These are phyloP conservation scores for Gamarada debralockiae DNA, from an alignment of 495 filamentous ascomycete species.

Conservation along the genomic window DNA sequence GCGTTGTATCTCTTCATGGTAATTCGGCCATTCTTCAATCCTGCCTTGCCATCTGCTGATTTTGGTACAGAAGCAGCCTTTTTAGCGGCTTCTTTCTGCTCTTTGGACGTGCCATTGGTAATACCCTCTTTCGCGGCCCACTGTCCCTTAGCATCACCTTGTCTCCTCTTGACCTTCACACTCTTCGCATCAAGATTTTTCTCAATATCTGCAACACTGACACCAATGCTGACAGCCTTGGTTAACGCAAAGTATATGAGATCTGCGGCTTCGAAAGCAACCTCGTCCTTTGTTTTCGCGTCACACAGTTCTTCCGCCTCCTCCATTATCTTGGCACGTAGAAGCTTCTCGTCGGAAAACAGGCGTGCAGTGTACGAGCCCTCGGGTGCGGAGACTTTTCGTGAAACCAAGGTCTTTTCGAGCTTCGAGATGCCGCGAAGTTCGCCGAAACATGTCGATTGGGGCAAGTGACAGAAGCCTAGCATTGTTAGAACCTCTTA, in stretches of 20 bases:
- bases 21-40: slow-evolving; percentile 59
- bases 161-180: slow-evolving; percentile 85
- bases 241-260: slow-evolving; percentile 93
- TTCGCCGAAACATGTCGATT: slow-evolving; percentile 85
- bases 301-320: slow-evolving; percentile 93
- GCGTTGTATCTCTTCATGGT: slow-evolving; percentile 77
- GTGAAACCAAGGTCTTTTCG: slow-evolving; percentile 74
- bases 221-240: slow-evolving; percentile 78
- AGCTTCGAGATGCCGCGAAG: slow-evolving; percentile 77
- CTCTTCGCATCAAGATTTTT: slow-evolving; percentile 90
- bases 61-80: slow-evolving; percentile 37
- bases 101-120: slow-evolving; percentile 24
- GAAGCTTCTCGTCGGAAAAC: slow-evolving; percentile 84
- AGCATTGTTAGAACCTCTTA: slow-evolving; percentile 24
- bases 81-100: slow-evolving; percentile 35
- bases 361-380: slow-evolving; percentile 92
- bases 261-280: slow-evolving; percentile 93
- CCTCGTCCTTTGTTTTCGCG: slow-evolving; percentile 72
- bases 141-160: slow-evolving; percentile 87
- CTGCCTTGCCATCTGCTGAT: slow-evolving; percentile 36
- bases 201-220: slow-evolving; percentile 83
- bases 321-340: slow-evolving; percentile 96
- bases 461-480: slow-evolving; percentile 95
- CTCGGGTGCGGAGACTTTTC: slow-evolving; percentile 75
- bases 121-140: slow-evolving; percentile 82